Conservation (phyloP, 2,329 filamentous ascomycete species). For the Colletotrichum acutatum region DNA sequence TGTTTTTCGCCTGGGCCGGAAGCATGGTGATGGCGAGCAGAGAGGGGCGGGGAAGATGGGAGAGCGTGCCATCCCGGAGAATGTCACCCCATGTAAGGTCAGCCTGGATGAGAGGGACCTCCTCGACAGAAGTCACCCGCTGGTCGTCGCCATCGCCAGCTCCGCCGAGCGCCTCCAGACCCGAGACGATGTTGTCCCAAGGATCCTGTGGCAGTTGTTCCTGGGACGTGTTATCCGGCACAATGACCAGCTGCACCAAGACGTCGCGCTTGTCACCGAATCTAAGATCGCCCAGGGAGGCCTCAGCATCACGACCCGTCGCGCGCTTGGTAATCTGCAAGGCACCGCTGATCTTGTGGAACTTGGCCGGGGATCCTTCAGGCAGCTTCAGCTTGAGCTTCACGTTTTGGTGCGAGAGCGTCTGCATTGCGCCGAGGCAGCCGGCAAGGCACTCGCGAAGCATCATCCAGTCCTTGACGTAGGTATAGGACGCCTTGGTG, state of each 20-base stretch:
- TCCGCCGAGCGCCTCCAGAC: slow-evolving; percentile 91
- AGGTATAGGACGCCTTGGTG: slow-evolving; percentile 97
- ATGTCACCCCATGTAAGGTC: slow-evolving; percentile 95
- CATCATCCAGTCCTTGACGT: slow-evolving; percentile 99
- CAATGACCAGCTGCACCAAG: slow-evolving; percentile 91
- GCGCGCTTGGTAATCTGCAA: slow-evolving; percentile 96
- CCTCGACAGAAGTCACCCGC: slow-evolving; percentile 86
- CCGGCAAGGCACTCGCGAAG: slow-evolving; percentile 94
- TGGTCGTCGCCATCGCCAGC: slow-evolving; percentile 88
- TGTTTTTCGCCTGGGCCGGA: slow-evolving; percentile 71
- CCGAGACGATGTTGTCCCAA: slow-evolving; percentile 97
- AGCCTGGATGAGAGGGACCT: slow-evolving; percentile 93
- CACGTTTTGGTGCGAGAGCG: slow-evolving; percentile 97
- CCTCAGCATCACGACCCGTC: slow-evolving; percentile 93
- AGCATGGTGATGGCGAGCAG: slow-evolving; percentile 96
- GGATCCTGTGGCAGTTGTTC: slow-evolving; percentile 92
- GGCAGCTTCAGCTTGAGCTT: slow-evolving; percentile 94
- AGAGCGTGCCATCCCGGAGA: slow-evolving; percentile 84
- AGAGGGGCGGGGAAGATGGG: slow-evolving; percentile 89
- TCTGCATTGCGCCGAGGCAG: slow-evolving; percentile 90
- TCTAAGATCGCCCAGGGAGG: slow-evolving; percentile 87
- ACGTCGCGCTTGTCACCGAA: slow-evolving; percentile 97
- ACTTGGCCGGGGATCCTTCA: slow-evolving; percentile 96
- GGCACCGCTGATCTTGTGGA: slow-evolving; percentile 97
- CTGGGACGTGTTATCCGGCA: slow-evolving; percentile 83